phyloP scores from a whole-genome alignment of 2,329 filamentous ascomycete genomes.

The Fusarium fracticaudum region DNA sequence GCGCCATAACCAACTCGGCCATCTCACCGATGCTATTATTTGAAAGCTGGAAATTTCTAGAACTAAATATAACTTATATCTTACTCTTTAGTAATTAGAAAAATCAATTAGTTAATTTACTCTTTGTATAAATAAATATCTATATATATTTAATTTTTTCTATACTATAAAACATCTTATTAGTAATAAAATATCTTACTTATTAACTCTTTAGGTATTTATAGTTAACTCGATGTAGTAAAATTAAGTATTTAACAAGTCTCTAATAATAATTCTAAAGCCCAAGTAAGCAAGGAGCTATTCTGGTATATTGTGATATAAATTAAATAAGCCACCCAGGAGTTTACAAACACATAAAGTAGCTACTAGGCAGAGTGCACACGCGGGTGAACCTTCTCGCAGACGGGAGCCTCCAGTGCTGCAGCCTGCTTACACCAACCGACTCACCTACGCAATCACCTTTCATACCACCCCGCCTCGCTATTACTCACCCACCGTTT shows the following conservation, averaged over 20 bases:
- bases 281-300: not conserved
- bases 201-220: not conserved
- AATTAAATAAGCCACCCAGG: not conserved
- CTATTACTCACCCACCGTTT: not conserved
- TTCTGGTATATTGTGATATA: too few species aligned
- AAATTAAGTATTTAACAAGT: not conserved
- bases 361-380: not conserved
- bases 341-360: not conserved
- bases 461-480: conserved; percentile 2
- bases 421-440: conserved; percentile 22
- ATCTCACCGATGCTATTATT: too few species aligned
- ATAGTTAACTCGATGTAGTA: not conserved
- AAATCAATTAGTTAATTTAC: too few species aligned
- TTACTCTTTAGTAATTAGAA: too few species aligned
- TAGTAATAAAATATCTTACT: not conserved
- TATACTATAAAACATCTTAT: too few species aligned
- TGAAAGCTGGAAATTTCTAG: too few species aligned
- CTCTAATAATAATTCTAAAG: not conserved
- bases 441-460: conserved; percentile 4
- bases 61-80: too few species aligned
- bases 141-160: too few species aligned
- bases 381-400: not conserved
- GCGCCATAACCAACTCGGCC: conserved; percentile 45
- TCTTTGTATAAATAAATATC: too few species aligned
- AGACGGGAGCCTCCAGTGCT: not conserved